A percentile compares a stretch with the other conserved stretches of the same genome.
phyloP scores from a whole-genome alignment of 306 rosid genomes.

The Pueraria montana region DNA sequence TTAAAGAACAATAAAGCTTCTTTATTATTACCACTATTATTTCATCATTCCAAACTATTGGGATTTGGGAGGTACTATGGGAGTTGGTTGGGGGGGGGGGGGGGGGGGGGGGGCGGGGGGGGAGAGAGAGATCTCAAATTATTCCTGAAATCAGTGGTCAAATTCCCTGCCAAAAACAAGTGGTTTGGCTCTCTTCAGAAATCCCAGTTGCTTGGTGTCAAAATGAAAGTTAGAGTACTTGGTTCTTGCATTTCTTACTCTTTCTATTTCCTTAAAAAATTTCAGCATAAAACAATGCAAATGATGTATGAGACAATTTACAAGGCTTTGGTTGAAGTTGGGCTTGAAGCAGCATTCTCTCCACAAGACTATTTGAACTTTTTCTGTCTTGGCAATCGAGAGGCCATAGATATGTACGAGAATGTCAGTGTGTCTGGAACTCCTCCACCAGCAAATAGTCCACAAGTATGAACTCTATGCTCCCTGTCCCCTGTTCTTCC shows the following conservation, averaged over 20 bases:
- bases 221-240: constrained; percentile 11
- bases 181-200: too few relatives aligned
- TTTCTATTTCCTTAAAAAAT: background rate
- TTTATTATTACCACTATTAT: too few relatives aligned
- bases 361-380: constrained; percentile 97
- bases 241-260: constrained; percentile 32
- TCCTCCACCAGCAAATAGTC: constrained; percentile 75
- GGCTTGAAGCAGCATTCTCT: constrained; percentile 80
- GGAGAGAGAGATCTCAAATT: too few relatives aligned
- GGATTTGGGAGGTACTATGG: too few relatives aligned
- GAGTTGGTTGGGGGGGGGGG: too few relatives aligned
- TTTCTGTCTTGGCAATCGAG: constrained; percentile 97
- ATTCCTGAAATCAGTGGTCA: too few relatives aligned
- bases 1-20: too few relatives aligned
- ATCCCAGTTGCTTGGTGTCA: background rate
- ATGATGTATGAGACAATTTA: constrained; percentile 95
- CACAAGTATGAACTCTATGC: constrained; percentile 69
- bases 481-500: constrained; percentile 11
- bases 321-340: constrained; percentile 87
- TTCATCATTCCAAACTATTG: too few relatives aligned
- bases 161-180: too few relatives aligned
- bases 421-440: constrained; percentile 53
- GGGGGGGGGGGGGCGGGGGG: too few relatives aligned
- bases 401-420: constrained; percentile 63
- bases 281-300: constrained; percentile 96